These are phyloP conservation scores for Oemleria cerasiformis DNA, from an alignment of 306 rosid genomes.

Conservation along the genomic window DNA sequence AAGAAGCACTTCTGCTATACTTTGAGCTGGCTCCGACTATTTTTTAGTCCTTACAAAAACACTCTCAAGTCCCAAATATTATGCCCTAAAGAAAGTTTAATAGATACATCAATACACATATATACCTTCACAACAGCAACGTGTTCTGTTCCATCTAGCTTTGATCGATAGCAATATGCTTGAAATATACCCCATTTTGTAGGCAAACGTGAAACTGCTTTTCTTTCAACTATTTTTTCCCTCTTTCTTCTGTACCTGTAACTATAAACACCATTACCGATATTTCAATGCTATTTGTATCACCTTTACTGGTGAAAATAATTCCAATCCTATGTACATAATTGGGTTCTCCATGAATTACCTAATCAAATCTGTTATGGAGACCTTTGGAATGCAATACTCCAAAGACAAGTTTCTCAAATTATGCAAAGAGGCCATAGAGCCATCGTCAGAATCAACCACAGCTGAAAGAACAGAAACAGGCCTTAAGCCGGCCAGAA, in stretches of 20 bases:
- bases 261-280: background rate
- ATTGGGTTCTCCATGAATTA: background rate
- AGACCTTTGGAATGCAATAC: slow-evolving; percentile 59
- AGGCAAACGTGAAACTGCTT: slow-evolving; percentile 56
- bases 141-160: slow-evolving; percentile 78
- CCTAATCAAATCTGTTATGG: slow-evolving; percentile 88
- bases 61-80: too few relatives aligned
- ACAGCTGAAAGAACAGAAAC: slow-evolving; percentile 70
- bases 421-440: slow-evolving; percentile 56
- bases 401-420: slow-evolving; percentile 54
- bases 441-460: slow-evolving; percentile 58
- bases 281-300: too few relatives aligned
- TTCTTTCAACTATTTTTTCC: slow-evolving; percentile 78
- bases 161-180: slow-evolving; percentile 72
- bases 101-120: too few relatives aligned
- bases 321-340: too few relatives aligned
- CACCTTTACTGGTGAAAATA: too few relatives aligned
- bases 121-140: slow-evolving; percentile 70
- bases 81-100: too few relatives aligned
- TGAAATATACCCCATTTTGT: slow-evolving; percentile 82
- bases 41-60: too few relatives aligned
- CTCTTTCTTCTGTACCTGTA: slow-evolving; percentile 77
- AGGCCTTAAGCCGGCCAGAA: slow-evolving; percentile 59
- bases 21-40: too few relatives aligned
- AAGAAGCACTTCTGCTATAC: too few relatives aligned